Evolutionary conservation across 495 filamentous ascomycete genomes (phyloP).

Genomic region (Aspergillus kassunensis): DNA sequence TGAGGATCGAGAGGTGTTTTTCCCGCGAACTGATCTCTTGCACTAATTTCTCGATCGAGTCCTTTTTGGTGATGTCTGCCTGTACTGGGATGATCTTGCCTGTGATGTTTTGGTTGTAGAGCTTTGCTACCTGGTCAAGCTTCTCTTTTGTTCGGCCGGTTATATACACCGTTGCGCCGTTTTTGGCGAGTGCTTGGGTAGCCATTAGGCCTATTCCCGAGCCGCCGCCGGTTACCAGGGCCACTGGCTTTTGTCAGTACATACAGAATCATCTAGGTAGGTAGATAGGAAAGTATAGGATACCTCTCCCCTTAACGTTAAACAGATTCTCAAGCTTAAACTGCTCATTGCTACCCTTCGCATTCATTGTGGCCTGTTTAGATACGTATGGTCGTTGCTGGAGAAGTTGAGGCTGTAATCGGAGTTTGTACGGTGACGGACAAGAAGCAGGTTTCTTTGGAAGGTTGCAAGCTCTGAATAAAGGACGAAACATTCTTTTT

Average conservation of each 20-base stretch:
- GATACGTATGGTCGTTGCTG: neutral
- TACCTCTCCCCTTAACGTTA: too few relatives aligned
- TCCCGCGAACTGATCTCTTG: conserved; percentile 43
- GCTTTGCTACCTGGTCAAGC: conserved; percentile 47
- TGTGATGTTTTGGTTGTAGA: conserved; percentile 40
- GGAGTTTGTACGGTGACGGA: neutral
- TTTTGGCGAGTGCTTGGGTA: conserved; percentile 56
- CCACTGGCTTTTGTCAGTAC: conserved; percentile 44
- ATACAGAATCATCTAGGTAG: too few relatives aligned
- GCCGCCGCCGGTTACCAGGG: conserved; percentile 53
- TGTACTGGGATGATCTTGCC: conserved; percentile 56
- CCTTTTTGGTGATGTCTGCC: conserved; percentile 48
- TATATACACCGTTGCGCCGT: conserved; percentile 59
- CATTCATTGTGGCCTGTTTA: neutral
- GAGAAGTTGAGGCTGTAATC: neutral
- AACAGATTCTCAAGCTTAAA: neutral
- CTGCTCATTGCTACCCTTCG: neutral
- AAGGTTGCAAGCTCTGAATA: neutral
- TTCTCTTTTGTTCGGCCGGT: conserved; percentile 54
- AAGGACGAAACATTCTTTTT: neutral
- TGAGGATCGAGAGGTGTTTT: conserved; percentile 45
- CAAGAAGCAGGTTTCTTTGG: neutral
- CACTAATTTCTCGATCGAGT: conserved; percentile 40
- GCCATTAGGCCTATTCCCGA: conserved; percentile 52
- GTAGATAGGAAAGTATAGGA: too few relatives aligned